These are phyloP conservation scores for Hypseocharis bilobata DNA, from an alignment of 441 rosid genomes.

Conservation along the genomic window DNA sequence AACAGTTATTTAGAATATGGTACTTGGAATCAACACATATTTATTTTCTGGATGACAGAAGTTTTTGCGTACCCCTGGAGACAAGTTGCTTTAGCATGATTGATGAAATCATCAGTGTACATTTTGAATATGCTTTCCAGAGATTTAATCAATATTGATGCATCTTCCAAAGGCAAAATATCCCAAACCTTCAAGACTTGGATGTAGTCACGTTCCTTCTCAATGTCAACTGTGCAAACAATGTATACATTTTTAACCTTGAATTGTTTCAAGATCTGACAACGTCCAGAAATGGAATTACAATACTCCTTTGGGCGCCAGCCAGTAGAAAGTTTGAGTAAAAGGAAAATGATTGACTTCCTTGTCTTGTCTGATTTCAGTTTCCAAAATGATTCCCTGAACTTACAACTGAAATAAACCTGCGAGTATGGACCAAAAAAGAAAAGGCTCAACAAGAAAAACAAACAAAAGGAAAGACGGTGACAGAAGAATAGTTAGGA, in stretches of 20 bases:
- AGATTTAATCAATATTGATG: constrained; percentile 22
- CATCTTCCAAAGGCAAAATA: constrained; percentile 27
- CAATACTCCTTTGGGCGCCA: constrained; percentile 37
- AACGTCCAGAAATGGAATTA: constrained; percentile 19
- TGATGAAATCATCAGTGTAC: constrained; percentile 30
- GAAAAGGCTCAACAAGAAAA: not conserved
- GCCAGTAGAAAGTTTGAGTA: constrained; percentile 36
- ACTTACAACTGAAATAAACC: constrained; percentile 36
- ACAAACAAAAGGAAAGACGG: not conserved
- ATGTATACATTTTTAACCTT: constrained; percentile 26
- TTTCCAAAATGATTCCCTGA: constrained; percentile 35
- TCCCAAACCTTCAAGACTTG: constrained; percentile 51
- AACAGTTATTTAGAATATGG: not conserved
- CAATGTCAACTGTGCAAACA: constrained; percentile 32
- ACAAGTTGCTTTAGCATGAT: constrained; percentile 31
- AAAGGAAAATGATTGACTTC: constrained; percentile 21
- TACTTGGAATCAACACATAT: not conserved
- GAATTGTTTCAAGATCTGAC: constrained; percentile 27
- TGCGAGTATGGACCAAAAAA: constrained; percentile 4
- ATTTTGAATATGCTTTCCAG: constrained; percentile 29
- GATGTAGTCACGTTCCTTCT: constrained; percentile 21
- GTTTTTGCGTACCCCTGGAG: constrained; percentile 36
- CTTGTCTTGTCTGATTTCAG: constrained; percentile 20
- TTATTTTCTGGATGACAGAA: not conserved
- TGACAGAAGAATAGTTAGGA: not conserved